Evolutionary conservation across 73 alveolate genomes (phyloP), one percentile per base, ranked within the genome.

Genomic region (Uronychia setigera): DNA sequence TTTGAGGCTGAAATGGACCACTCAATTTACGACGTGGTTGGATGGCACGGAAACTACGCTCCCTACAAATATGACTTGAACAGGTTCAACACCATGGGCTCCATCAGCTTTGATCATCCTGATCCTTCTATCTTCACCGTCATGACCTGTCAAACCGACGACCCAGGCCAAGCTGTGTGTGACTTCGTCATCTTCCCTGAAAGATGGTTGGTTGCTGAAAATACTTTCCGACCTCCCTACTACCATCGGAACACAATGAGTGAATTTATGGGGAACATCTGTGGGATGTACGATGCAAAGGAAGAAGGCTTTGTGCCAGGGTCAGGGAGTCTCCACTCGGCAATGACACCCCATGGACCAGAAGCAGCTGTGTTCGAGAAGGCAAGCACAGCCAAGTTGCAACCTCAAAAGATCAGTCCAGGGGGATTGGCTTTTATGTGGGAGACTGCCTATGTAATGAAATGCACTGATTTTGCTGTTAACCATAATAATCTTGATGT

Each of bases 171-270:
- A 29, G 98, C 99, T 5, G 98, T 91, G 30, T 91, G 96, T 58
- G 99, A 96, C 80, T 96, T 96, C 59, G 99, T 90, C 60, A 96
- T 96, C 59, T 96, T 96, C 93, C 98, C 99, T 32, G 98, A 98
- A 0, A 90, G 98, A 82, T 95, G 98, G 93, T 79, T 96, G 90
- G 96, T 88, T 1, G 92, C 91, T 19, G 99, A 96, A 88, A 92
- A 95, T 59, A 96, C 99, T 13, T 96, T 96, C 86, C 91, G 98
- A 58, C 99, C 99, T 31, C 98, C 99, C 28, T 96, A 89, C 82
- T 96, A 93, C 77, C 99, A 96, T 79, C 87, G 98, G 81, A 96
- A 96, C 80, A 89, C 94, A 0, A 96, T 96, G 99, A 91, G 87
- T 82, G 99, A 96, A 88, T 96, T 93, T 79, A 96, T 96, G 99